Conservation (phyloP, 208 protist genomes). For the Zelonia costaricensis region DNA sequence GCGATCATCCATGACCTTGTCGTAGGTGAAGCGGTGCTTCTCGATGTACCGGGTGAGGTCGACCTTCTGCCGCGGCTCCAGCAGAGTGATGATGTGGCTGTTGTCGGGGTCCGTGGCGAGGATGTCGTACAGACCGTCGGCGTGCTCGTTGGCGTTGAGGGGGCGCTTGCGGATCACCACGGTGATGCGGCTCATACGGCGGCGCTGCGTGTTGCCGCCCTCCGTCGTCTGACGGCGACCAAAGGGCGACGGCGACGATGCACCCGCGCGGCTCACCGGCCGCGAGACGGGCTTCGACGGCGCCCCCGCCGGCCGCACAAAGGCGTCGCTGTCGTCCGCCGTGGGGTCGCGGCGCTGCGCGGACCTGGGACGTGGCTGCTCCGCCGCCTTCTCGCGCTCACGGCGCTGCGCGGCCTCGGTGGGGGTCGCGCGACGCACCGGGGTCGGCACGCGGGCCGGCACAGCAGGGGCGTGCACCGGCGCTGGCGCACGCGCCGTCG, state of each 20-base stretch:
- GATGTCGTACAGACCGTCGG: conserved; percentile 87
- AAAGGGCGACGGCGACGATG: conserved; percentile 52
- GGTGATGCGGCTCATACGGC: conserved; percentile 78
- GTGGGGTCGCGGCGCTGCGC: conserved; percentile 56
- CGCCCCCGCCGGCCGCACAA: conserved; percentile 7
- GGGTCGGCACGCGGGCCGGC: conserved; percentile 27
- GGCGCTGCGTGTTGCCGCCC: conserved; percentile 21
- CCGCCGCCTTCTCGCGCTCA: conserved; percentile 20
- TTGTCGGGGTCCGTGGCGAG: conserved; percentile 87
- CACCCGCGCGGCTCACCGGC: conserved; percentile 59
- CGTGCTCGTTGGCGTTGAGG: conserved; percentile 75
- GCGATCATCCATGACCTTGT: conserved; percentile 94
- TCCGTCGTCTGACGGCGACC: conserved; percentile 33
- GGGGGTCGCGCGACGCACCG: conserved; percentile 22
- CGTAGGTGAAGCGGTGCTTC: conserved; percentile 96
- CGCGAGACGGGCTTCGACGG: conserved; percentile 55
- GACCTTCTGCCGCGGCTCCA: conserved; percentile 93
- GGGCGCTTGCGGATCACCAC: conserved; percentile 93
- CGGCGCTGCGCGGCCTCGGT: conserved; percentile 22
- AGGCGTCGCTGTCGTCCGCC: conserved; percentile 32
- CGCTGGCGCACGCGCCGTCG: conserved; percentile 20
- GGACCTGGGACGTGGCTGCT: conserved; percentile 23
- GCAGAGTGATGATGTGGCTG: conserved; percentile 70
- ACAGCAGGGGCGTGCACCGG: conserved; percentile 12
- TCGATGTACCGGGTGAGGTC: conserved; percentile 97